Base-by-base conservation (phyloP, 2,329 filamentous ascomycete species). In the Xylariales sp. region DNA sequence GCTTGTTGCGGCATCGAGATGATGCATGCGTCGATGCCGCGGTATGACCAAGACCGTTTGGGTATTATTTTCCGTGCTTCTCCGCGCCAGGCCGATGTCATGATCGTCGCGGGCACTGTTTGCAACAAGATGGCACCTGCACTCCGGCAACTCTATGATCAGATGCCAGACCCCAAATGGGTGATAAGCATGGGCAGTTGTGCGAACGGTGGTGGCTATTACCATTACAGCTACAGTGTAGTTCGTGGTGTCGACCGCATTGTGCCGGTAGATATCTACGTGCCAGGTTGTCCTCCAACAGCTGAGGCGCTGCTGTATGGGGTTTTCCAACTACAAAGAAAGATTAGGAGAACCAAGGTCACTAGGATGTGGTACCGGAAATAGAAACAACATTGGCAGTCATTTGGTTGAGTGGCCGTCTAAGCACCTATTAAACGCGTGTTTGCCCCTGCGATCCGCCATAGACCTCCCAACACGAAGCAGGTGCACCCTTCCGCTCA, bases 171-270 rank as follows among this genome's bases (percentile, higher is more conserved):
- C 18, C 79, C 79, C 0, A 63, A 71, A 46, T 82, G 78, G 78
- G 63, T 72, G 16, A 77, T 85, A 50, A 82, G 76, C 51, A 85
- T 85, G 81, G 82, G 82, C 5, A 80, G 74, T 42, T 86, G 82
- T 56, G 81, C 82, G 19, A 86, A 86, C 55, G 81, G 82, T 16
- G 82, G 82, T 43, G 82, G 82, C 11, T 86, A 86, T 61, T 86
- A 86, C 60, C 82, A 86, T 59, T 86, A 86, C 62, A 82, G 77
- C 55, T 86, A 86, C 62, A 75, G 69, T 38, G 80, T 85, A 11
- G 71, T 80, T 11, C 65, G 82, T 27, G 81, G 81, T 0, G 80
- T 80, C 45, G 82, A 85, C 58, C 64, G 81, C 8, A 73, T 85
- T 50, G 66, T 84, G 3, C 82, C 82, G 0, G 81, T 85, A 11